Percentiles rank a stretch among this genome's conserved stretches.
These are phyloP conservation scores for Hypoxylon rickii DNA, from an alignment of 495 filamentous ascomycete species.

Conservation along the genomic window DNA sequence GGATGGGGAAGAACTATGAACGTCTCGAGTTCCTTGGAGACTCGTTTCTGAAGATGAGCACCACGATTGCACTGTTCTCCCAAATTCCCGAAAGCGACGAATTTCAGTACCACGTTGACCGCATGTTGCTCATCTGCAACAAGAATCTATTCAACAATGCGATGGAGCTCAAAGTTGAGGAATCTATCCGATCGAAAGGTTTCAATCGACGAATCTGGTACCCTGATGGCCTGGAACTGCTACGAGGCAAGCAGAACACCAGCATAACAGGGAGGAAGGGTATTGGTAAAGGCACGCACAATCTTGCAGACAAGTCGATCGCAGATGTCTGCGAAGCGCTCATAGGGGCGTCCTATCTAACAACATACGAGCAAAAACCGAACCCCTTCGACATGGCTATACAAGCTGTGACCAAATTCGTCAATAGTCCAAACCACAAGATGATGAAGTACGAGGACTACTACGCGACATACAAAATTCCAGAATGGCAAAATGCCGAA, in stretches of 20 bases:
- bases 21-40: slow-evolving; percentile 93
- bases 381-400: slow-evolving; percentile 79
- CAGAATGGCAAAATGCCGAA: slow-evolving; percentile 67
- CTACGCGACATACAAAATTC: slow-evolving; percentile 68
- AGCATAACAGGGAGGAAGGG: slow-evolving; percentile 43
- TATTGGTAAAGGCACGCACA: slow-evolving; percentile 55
- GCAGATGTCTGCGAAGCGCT: slow-evolving; percentile 97
- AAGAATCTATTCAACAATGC: slow-evolving; percentile 83
- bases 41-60: slow-evolving; percentile 94
- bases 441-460: slow-evolving; percentile 75
- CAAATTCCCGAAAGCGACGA: slow-evolving; percentile 79
- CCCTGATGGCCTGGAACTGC: slow-evolving; percentile 68
- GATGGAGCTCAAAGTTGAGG: slow-evolving; percentile 65
- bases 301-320: slow-evolving; percentile 84
- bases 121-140: slow-evolving; percentile 94
- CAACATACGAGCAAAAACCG: slow-evolving; percentile 56
- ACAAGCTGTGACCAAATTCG: slow-evolving; percentile 77
- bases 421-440: slow-evolving; percentile 67
- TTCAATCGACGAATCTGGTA: slow-evolving; percentile 86
- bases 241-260: slow-evolving; percentile 49
- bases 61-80: slow-evolving; percentile 81
- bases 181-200: slow-evolving; percentile 79
- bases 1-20: slow-evolving; percentile 98
- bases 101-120: slow-evolving; percentile 83
- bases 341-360: slow-evolving; percentile 85